Conservation (phyloP, 2,329 filamentous ascomycete genomes). For the Phialophora verrucosa region DNA sequence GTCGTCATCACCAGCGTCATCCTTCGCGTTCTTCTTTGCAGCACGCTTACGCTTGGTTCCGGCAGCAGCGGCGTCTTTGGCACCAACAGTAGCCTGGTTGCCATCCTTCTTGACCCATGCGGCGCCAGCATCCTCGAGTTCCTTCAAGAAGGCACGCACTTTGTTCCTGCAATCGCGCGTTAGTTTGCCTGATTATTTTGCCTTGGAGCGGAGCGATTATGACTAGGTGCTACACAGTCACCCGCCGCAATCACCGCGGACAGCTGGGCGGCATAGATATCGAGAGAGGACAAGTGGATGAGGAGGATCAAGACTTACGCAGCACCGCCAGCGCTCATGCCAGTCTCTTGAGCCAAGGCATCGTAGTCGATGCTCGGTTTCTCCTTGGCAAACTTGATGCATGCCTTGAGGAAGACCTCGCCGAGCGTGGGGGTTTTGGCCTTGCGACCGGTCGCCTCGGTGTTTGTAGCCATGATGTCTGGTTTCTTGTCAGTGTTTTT, state of each 20-base stretch:
- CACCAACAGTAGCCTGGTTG: background rate
- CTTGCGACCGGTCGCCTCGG: constrained; percentile 15
- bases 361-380: constrained; percentile 36
- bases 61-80: background rate
- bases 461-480: constrained; percentile 16
- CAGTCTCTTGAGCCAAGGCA: constrained; percentile 24
- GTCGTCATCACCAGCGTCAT: constrained; percentile 16
- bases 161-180: constrained; percentile 35
- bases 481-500: background rate
- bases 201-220: too few relatives aligned
- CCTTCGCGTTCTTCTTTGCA: constrained; percentile 20
- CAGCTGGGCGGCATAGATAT: too few relatives aligned
- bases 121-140: constrained; percentile 13
- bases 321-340: constrained; percentile 38
- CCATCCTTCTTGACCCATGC: constrained; percentile 9
- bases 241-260: too few relatives aligned
- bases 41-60: constrained; percentile 30
- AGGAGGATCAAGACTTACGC: constrained; percentile 32
- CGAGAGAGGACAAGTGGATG: background rate
- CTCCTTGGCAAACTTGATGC: constrained; percentile 35
- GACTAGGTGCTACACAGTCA: too few relatives aligned
- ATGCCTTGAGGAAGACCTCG: constrained; percentile 34
- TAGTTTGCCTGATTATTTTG: background rate
- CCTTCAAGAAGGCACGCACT: constrained; percentile 35
- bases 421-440: background rate